Evolutionary conservation across 169 alveolate genomes (phyloP).

Genomic region (Plasmodium vivax): DNA sequence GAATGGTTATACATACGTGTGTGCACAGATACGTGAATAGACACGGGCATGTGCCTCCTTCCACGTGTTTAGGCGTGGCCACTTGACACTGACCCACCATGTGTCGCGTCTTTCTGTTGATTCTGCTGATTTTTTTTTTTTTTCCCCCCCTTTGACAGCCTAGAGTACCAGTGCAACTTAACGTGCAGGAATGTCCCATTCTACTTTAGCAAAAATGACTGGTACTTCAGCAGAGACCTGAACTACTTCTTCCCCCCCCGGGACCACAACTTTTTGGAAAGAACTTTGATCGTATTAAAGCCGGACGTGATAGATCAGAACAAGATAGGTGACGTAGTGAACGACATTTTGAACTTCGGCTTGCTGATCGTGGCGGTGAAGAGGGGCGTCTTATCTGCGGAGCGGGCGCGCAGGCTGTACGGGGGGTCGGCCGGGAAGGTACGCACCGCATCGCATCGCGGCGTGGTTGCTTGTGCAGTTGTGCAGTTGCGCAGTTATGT

Average conservation of each 20-base stretch:
- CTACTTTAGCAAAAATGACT: conserved; percentile 69
- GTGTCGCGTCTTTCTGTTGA: not conserved
- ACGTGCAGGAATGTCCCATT: conserved; percentile 51
- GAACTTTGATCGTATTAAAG: conserved; percentile 57
- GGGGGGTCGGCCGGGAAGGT: conserved; percentile 36
- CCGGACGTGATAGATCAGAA: conserved; percentile 63
- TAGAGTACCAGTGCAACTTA: conserved; percentile 66
- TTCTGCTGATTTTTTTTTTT: not conserved
- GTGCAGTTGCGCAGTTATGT: not conserved
- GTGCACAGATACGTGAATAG: not conserved
- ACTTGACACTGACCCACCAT: not conserved
- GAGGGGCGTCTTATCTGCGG: conserved; percentile 48
- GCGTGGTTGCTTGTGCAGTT: not conserved
- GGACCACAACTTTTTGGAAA: conserved; percentile 28
- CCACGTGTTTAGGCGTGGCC: not conserved
- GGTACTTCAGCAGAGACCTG: conserved; percentile 64
- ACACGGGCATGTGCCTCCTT: not conserved
- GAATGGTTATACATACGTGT: conserved; percentile 43
- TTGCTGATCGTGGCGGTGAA: conserved; percentile 59
- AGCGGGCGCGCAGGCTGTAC: conserved; percentile 28
- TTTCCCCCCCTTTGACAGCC: not conserved
- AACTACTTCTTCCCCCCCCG: conserved; percentile 34
- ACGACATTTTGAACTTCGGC: conserved; percentile 57
- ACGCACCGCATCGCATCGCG: not conserved
- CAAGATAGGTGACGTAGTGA: conserved; percentile 27